phyloP scores from a whole-genome alignment of 2,329 filamentous ascomycete genomes.

The Aaosphaeria pasadenensis region DNA sequence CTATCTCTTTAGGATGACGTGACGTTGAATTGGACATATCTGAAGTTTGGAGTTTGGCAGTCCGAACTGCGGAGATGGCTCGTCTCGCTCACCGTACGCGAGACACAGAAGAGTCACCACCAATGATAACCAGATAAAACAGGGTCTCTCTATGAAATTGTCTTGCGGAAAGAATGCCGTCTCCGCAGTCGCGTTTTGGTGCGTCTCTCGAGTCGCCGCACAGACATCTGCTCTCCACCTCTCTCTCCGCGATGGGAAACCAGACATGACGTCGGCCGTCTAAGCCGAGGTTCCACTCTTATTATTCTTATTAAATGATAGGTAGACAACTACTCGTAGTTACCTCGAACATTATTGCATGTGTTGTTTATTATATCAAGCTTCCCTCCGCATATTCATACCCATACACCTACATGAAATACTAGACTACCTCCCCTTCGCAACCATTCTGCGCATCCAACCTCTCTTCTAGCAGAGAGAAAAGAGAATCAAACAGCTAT shows the following conservation, averaged over 20 bases:
- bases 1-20: too few species aligned
- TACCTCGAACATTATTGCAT: too few species aligned
- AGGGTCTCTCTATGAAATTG: too few species aligned
- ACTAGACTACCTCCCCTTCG: not conserved
- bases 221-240: too few species aligned
- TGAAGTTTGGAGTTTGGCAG: too few species aligned
- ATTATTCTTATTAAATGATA: too few species aligned
- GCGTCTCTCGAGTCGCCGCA: conserved; percentile 9
- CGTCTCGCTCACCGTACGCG: conserved; percentile 11
- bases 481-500: not conserved
- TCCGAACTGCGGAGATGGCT: conserved; percentile 5
- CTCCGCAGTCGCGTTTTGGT: not conserved
- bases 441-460: not conserved
- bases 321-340: too few species aligned
- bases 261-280: conserved; percentile 18
- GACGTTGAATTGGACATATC: too few species aligned
- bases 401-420: too few species aligned
- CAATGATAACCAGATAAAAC: too few species aligned
- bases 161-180: not conserved
- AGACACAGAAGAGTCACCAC: conserved; percentile 2
- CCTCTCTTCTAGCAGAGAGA: not conserved
- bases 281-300: conserved; percentile 19
- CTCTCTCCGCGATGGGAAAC: not conserved
- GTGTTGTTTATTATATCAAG: too few species aligned
- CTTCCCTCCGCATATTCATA: too few species aligned